Evolutionary conservation across 352 stramenopile genomes (phyloP).

Genomic region (Phytophthora cactorum): DNA sequence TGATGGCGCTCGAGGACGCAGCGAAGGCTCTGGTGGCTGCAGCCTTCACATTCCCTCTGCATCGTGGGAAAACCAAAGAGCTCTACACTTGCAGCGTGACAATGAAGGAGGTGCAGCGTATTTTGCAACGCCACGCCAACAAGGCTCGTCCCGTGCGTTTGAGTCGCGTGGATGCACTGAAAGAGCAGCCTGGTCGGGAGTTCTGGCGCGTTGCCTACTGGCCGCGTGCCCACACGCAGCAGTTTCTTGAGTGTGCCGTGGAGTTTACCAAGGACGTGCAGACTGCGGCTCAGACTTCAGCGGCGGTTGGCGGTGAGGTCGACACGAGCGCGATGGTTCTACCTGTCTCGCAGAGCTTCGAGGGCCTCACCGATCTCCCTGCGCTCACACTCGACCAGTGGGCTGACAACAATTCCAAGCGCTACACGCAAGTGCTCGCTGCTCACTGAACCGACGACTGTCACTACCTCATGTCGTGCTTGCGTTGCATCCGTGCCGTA

Average conservation of each 20-base stretch:
- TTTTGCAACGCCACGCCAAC: slow-evolving; percentile 45
- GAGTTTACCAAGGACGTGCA: slow-evolving; percentile 44
- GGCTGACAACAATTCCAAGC: slow-evolving; percentile 54
- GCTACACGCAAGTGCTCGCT: slow-evolving; percentile 51
- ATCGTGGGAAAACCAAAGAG: slow-evolving; percentile 46
- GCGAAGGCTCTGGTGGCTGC: slow-evolving; percentile 56
- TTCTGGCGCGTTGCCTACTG: slow-evolving; percentile 71
- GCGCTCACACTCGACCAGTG: slow-evolving; percentile 61
- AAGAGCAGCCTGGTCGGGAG: slow-evolving; percentile 42
- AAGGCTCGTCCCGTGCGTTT: slow-evolving; percentile 47
- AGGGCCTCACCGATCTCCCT: slow-evolving; percentile 62
- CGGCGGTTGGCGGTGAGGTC: slow-evolving; percentile 15
- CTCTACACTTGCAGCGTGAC: slow-evolving; percentile 56
- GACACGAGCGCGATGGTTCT: slow-evolving; percentile 34
- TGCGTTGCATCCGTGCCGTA: not conserved
- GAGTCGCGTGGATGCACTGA: slow-evolving; percentile 48
- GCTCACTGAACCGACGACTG: slow-evolving; percentile 17
- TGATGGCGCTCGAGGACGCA: slow-evolving; percentile 65
- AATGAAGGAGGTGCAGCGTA: slow-evolving; percentile 52
- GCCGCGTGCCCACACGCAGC: slow-evolving; percentile 47
- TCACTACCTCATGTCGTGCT: not conserved
- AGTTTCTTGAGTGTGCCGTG: slow-evolving; percentile 58
- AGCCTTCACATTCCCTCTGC: slow-evolving; percentile 64
- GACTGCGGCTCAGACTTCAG: slow-evolving; percentile 28
- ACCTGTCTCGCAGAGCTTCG: slow-evolving; percentile 56